Base-by-base conservation (phyloP, 2,329 filamentous ascomycete genomes). In the Pseudopithomyces maydicus region DNA sequence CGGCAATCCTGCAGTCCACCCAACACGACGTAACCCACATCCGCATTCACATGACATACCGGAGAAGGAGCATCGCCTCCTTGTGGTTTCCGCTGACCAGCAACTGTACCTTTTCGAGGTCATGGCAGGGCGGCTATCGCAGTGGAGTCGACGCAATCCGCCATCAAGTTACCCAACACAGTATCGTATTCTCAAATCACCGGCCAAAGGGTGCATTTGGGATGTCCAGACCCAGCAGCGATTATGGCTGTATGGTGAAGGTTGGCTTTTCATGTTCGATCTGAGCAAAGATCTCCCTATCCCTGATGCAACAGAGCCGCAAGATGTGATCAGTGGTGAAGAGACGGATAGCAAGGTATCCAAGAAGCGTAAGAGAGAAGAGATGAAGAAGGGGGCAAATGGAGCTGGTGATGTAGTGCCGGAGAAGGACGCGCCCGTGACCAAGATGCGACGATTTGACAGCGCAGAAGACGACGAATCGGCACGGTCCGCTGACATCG, bases 181-280 rank as follows among this genome's bases (percentile, higher is more conserved):
- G 46, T 94, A 96, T 73, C 85, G 84, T 54, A 85, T 87, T 62
- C 84, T 92, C 22, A 86, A 89, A 57, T 92, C 97, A 72, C 83
- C 91, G 41, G 90, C 90, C 52, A 94, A 94, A 80, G 93, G 92
- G 3, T 87, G 88, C 23, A 76, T 97, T 38, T 98, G 94, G 93
- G 90, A 96, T 70, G 81, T 89, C 1, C 65, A 86, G 45, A 53
- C 62, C 1, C 59, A 67, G 20, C 64, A 73, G 46, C 85, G 94
- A 14, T 77, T 94, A 7, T 98, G 94, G 92, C 78, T 98, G 19
- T 97, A 96, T 69, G 93, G 94, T 6, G 85, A 87, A 39, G 88
- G 85, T 1, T 98, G 92, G 84, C 77, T 99, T 22, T 92, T 91
- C 79, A 98, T 98, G 93, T 86, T 99, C 58, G 92, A 98, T 73